Evolutionary conservation across 2,329 filamentous ascomycete species (phyloP).

Genomic region (Exophiala bonariae): DNA sequence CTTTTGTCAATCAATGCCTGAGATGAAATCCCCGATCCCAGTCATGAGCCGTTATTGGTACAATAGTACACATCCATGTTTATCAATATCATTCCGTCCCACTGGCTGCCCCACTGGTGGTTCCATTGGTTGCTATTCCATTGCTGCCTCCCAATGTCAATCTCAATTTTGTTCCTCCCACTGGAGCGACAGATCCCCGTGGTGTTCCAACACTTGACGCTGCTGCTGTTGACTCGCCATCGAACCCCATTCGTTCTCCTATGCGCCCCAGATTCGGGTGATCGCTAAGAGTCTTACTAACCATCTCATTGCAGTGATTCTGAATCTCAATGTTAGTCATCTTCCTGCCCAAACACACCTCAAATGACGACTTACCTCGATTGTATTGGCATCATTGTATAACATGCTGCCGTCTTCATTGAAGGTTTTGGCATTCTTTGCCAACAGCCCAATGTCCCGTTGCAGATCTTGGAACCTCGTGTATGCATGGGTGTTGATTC

Average conservation of each 20-base stretch:
- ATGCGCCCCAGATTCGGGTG: conserved; percentile 55
- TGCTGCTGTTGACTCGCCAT: conserved; percentile 51
- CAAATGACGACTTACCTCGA: conserved; percentile 71
- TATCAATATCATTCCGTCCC: conserved; percentile 34
- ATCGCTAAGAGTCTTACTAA: conserved; percentile 26
- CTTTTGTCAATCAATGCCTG: not conserved
- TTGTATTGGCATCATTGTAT: conserved; percentile 87
- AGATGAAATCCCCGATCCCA: too few species aligned
- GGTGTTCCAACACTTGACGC: conserved; percentile 59
- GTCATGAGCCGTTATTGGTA: conserved; percentile 7
- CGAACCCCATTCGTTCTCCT: conserved; percentile 46
- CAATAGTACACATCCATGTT: conserved; percentile 24
- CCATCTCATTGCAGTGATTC: conserved; percentile 29
- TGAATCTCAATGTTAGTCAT: conserved; percentile 15
- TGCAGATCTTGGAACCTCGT: conserved; percentile 75
- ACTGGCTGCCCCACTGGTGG: conserved; percentile 35
- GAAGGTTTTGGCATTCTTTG: conserved; percentile 89
- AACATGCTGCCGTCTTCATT: conserved; percentile 94
- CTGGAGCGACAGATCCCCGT: conserved; percentile 54
- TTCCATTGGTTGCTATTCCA: conserved; percentile 33
- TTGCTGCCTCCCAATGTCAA: conserved; percentile 57
- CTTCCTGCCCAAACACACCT: not conserved
- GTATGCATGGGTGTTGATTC: conserved; percentile 96
- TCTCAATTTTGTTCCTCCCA: conserved; percentile 66
- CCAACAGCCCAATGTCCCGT: conserved; percentile 79